phyloP scores from a whole-genome alignment of 345 rosid species.

The Gynandropsis gynandra region DNA sequence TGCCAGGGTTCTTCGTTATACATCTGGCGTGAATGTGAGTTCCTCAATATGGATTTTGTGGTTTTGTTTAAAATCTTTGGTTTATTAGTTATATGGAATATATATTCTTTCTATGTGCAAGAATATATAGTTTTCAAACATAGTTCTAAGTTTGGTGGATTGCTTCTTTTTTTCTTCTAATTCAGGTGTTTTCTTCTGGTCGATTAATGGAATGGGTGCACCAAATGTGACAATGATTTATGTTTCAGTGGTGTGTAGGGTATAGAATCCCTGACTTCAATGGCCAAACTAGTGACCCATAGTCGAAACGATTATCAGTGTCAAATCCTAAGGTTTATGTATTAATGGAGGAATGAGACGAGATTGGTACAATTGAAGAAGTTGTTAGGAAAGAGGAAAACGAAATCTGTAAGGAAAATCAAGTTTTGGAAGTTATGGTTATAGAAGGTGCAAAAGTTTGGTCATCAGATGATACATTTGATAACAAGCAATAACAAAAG shows the following conservation, averaged over 20 bases:
- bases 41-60: conserved; percentile 5
- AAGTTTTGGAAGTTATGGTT: conserved; percentile 45
- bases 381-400: conserved; percentile 34
- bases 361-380: conserved; percentile 57
- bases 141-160: conserved; percentile 7
- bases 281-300: conserved; percentile 40
- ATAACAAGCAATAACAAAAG: too few relatives aligned
- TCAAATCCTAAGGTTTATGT: conserved; percentile 68
- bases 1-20: conserved; percentile 46
- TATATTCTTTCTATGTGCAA: neutral
- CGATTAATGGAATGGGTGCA: conserved; percentile 63
- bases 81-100: neutral
- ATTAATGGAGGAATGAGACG: conserved; percentile 54
- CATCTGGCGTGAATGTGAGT: conserved; percentile 49
- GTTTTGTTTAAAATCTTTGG: conserved; percentile 1
- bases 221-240: conserved; percentile 59
- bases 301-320: conserved; percentile 38
- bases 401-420: conserved; percentile 50
- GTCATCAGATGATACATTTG: too few relatives aligned
- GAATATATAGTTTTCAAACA: conserved; percentile 4
- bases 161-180: conserved; percentile 27
- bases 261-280: conserved; percentile 48
- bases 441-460: conserved; percentile 49
- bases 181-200: conserved; percentile 67
- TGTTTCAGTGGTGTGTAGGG: conserved; percentile 59